Evolutionary conservation across 306 rosid genomes (phyloP), one percentile per base, ranked within the genome.

Genomic region (Bauhinia variegata): DNA sequence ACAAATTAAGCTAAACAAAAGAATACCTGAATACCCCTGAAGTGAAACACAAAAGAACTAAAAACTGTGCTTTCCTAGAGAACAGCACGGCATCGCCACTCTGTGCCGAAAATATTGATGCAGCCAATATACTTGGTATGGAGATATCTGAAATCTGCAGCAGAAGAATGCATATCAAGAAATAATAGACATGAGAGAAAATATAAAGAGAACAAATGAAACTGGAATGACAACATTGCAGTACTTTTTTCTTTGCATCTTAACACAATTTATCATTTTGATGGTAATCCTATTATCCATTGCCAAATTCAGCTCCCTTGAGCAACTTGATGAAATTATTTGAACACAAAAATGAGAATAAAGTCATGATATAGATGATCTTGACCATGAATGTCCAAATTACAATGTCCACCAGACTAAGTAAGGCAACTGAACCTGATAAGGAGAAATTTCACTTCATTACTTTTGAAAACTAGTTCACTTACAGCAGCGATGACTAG

Each of bases 1-100:
- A 51, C 59, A 47, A 70, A 49, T 68, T 36, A 62, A 49, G 57
- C 32, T 54, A 30, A 41, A 65, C 4, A 53, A 71, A 66, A 79
- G 36, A 23, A 62, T 39, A 91, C 96, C 91, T 88, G 89, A 86
- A 87, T 59, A 88, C 82, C 53, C 87, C 97, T 6, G 97, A 91
- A 38, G 80, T 77, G 16, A 86, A 28, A 72, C 87, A 87, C 68
- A 91, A 57, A 12, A 87, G 55, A 73, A 75, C 76, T 65, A 91
- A 71, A 58, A 77, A 37, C 68, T 65, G 49, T 4, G 83, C 70
- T 54, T 82, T 88, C 83, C 85, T 76, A 51, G 72, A 75, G 70
- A 91, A 91, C 44, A 57, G 79, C 49, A 5, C 8, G 18, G 67
- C 43, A 68, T 91, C 80, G 11, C 95, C 87, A 37, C 82, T 76